These are phyloP conservation scores for Withania somnifera DNA, from an alignment of 305 asterid species.

Conservation along the genomic window DNA sequence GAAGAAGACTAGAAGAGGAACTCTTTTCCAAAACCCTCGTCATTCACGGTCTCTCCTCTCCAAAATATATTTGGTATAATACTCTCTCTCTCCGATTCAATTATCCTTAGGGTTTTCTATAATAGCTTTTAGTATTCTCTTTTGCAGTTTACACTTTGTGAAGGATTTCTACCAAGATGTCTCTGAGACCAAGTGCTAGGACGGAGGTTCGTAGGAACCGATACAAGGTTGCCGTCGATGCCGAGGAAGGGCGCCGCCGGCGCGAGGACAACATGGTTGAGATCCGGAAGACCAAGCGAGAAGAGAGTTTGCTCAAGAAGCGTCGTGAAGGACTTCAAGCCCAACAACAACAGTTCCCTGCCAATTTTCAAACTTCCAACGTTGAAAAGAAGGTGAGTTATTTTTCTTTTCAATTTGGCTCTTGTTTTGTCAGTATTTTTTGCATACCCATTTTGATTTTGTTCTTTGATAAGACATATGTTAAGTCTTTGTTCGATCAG, in stretches of 20 bases:
- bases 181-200: constrained; percentile 77
- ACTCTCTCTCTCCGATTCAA: not conserved
- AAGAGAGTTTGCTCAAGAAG: constrained; percentile 88
- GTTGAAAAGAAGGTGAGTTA: not conserved
- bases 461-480: not conserved
- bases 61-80: not conserved
- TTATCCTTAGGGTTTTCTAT: not conserved
- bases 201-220: constrained; percentile 85
- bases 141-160: not conserved
- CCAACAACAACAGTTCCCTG: constrained; percentile 34
- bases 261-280: constrained; percentile 95
- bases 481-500: not conserved
- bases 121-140: not conserved
- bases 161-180: constrained; percentile 33
- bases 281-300: constrained; percentile 90
- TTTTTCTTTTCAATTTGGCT: not conserved
- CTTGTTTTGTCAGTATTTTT: not conserved
- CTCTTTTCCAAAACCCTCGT: not conserved
- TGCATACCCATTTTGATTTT: not conserved
- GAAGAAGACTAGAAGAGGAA: not conserved
- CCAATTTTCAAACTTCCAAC: constrained; percentile 34
- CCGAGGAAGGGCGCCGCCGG: constrained; percentile 94
- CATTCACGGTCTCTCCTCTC: not conserved
- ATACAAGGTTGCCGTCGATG: constrained; percentile 92
- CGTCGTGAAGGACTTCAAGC: constrained; percentile 71